Evolutionary conservation across 2,329 filamentous ascomycete species (phyloP), one percentile per base, ranked within the genome.

Genomic region (Didymella pomorum): DNA sequence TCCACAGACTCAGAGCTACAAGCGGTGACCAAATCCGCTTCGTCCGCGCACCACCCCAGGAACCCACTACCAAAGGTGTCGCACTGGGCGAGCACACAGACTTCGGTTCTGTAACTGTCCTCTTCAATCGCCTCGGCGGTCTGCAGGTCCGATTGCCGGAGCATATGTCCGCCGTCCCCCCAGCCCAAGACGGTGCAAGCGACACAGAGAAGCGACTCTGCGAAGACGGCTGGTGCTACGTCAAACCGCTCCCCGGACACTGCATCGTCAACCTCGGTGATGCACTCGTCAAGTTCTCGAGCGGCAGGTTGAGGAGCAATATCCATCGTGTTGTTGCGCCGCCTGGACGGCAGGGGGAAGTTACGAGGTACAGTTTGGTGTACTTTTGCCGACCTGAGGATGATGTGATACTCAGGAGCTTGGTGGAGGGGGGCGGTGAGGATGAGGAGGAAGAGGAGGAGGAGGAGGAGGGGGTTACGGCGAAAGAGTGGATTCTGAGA

Each of bases 91-190:
- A 82, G 55, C 84, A 87, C 66, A 86, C 83, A 2, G 84, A 86
- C 63, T 86, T 86, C 61, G 84, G 83, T 44, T 81, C 77, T 50
- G 76, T 86, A 6, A 86, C 84, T 0, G 72, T 86, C 5, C 77
- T 87, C 2, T 84, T 86, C 71, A 86, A 86, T 70, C 78, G 82
- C 0, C 69, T 86, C 2, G 84, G 84, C 0, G 84, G 84, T 0
- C 74, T 86, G 8, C 84, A 86, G 65, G 80, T 86, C 3, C 74
- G 82, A 3, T 78, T 80, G 0, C 82, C 82, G 0, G 71, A 72
- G 0, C 63, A 65, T 4, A 74, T 73, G 21, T 1, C 41, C 57
- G 2, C 35, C 42, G 3, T 11, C 41, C n/a, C 55, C 62, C 3
- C 11, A 4, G 2, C n/a, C 44, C 4, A 28, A 39, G 42, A 41